Evolutionary conservation across 2,329 filamentous ascomycete species (phyloP), one percentile per base, ranked within the genome.

Genomic region (Lachnellula arida): DNA sequence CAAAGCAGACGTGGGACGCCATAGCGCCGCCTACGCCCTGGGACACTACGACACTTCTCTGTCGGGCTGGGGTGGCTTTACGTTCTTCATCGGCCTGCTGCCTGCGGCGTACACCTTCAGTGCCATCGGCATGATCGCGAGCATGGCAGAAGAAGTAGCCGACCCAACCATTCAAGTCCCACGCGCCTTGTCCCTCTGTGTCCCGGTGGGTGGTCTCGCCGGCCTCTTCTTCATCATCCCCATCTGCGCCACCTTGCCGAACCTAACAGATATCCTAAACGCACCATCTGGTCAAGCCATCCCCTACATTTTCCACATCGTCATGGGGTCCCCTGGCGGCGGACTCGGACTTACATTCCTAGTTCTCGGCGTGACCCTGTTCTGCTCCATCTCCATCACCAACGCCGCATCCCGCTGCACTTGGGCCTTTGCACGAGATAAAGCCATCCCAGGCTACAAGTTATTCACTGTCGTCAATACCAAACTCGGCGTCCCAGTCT

Each of bases 371-470:
- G 72, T 81, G 55, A 78, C 75, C 0, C 67, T 81, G 46, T 81
- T 81, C 68, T 81, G 78, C 70, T 76, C 74, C 32, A 79, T 82
- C 60, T 75, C 73, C 43, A 79, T 80, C 59, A 80, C 78, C 0
- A 73, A 75, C 2, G 78, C 78, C 0, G 78, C 79, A 1, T 78
- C 75, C 0, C 78, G 85, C 7, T 87, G 87, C 79, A 81, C 81
- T 8, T 88, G 84, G 64, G 85, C 86, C 0, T 88, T 88, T 60
- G 84, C 80, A 53, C 73, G 82, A 63, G 87, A 90, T 56, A 81
- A 85, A 2, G 87, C 86, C 11, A 77, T 90, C 6, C 86, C 86
- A 0, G 78, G 77, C 39, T 85, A 83, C 4, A 72, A 68, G 1
- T 70, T 85, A 61, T 86, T 88, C 62, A 78, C 82, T 50, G 76